Evolutionary conservation across 2,329 filamentous ascomycete genomes (phyloP), one percentile per base, ranked within the genome.

Genomic region (Penicillium sp.): DNA sequence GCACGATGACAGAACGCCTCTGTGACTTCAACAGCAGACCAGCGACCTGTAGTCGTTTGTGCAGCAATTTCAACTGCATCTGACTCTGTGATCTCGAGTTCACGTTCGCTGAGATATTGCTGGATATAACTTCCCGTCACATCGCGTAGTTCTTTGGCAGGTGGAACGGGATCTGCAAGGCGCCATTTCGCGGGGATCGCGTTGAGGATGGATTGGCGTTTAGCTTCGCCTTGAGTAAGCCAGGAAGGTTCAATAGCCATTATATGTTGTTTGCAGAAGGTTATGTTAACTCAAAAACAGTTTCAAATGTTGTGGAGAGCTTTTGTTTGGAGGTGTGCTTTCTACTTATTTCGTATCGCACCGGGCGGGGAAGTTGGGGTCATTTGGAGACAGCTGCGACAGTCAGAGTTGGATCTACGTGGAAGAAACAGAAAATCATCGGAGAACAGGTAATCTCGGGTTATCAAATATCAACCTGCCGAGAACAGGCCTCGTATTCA

Each of bases 81-180:
- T 5, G 82, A 83, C 65, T 87, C 84, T 0, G 86, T 89, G 58
- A 88, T 88, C 43, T 83, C 80, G 12, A 88, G 76, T 65, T 88
- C 86, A 42, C 77, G 70, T 20, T 78, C 58, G 5, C 74, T 78
- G 1, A 88, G 76, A 61, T 80, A 88, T 55, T 86, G 80, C 34
- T 84, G 81, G 45, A 87, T 81, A 63, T 83, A 88, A 14, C 75
- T 59, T 5, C 83, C 83, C 0, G 84, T 86, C 8, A 87, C 79
- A 70, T 86, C 84, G 66, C 79, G 79, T 58, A 86, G 81, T 60
- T 87, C 78, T 52, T 80, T 74, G 0, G 77, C 68, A 1, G 81
- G 72, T 1, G 85, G 85, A 1, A 84, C 69, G 7, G 75, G 72
- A 39, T 72, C 70, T 8, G 76, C 51, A 4, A 88, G 71, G 22